Conservation (phyloP, 176 grass and related monocot species). For the Oryza nivara region DNA sequence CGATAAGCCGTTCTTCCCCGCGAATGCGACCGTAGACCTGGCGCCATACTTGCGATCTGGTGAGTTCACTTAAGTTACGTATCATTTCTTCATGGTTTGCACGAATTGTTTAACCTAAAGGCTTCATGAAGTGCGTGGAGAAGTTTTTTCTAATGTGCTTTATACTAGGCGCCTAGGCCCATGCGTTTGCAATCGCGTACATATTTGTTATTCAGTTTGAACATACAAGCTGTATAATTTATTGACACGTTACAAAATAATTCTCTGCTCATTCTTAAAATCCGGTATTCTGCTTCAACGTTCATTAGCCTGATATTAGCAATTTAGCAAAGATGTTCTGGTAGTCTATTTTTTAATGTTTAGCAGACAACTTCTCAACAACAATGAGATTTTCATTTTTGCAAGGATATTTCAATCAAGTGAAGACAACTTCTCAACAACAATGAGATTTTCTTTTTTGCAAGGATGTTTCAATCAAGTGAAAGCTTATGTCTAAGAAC, state of each 20-base stretch:
- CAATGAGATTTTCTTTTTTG: background rate
- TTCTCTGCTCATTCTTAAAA: background rate
- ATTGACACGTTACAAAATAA: background rate
- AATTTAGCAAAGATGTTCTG: background rate
- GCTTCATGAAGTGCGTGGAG: background rate
- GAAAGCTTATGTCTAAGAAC: background rate
- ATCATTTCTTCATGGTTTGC: background rate
- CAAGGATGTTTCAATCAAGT: conserved; percentile 7
- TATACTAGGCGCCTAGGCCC: no score
- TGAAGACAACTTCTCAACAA: background rate
- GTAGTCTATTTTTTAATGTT: background rate
- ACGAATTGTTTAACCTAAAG: conserved; percentile 2
- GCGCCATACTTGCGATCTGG: conserved; percentile 60
- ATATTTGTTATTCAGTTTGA: background rate
- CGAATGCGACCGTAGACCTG: conserved; percentile 70
- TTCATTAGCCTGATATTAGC: background rate
- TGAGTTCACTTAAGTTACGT: conserved; percentile 34
- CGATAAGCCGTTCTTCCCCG: conserved; percentile 59
- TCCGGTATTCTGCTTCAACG: background rate
- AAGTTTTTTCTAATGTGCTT: background rate
- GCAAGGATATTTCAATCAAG: background rate
- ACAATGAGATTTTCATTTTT: background rate
- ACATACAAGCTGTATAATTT: background rate
- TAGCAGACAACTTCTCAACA: background rate
- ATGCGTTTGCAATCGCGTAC: background rate